phyloP scores from a whole-genome alignment of 257 asterid genomes.

The Cynanchum wilfordii region DNA sequence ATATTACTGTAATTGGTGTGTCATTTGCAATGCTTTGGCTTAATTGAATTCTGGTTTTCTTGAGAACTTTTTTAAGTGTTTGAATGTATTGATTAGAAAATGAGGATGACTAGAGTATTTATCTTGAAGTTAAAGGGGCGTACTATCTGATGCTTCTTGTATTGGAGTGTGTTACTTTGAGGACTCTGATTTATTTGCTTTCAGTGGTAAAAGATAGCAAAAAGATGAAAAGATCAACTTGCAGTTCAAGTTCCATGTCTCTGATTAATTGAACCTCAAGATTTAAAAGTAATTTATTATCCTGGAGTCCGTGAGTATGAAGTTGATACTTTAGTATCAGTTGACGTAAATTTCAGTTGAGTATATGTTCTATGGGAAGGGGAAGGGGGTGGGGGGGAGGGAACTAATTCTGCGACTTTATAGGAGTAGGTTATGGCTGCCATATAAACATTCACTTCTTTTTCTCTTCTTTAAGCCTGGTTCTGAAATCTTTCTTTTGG shows the following conservation, averaged over 20 bases:
- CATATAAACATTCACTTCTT: neutral
- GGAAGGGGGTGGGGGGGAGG: too few relatives aligned
- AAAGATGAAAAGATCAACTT: neutral
- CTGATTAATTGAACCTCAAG: neutral
- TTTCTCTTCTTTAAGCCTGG: neutral
- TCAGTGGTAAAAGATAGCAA: neutral
- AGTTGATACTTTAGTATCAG: neutral
- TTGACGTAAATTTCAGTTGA: neutral
- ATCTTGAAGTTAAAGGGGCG: neutral
- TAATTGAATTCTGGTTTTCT: conserved; percentile 14
- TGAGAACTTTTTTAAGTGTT: too few relatives aligned
- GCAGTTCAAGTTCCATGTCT: neutral
- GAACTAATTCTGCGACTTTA: neutral
- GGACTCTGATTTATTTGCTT: neutral
- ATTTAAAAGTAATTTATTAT: neutral
- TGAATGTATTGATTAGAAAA: neutral
- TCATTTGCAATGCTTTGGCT: neutral
- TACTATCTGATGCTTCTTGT: neutral
- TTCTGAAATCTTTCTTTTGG: neutral
- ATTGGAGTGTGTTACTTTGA: neutral
- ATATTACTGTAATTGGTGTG: neutral
- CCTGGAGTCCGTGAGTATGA: neutral
- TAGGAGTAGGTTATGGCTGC: neutral
- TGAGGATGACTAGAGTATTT: neutral
- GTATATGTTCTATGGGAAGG: neutral